Conservation (phyloP, 2,329 filamentous ascomycete genomes). For the Canariomyces notabilis region DNA sequence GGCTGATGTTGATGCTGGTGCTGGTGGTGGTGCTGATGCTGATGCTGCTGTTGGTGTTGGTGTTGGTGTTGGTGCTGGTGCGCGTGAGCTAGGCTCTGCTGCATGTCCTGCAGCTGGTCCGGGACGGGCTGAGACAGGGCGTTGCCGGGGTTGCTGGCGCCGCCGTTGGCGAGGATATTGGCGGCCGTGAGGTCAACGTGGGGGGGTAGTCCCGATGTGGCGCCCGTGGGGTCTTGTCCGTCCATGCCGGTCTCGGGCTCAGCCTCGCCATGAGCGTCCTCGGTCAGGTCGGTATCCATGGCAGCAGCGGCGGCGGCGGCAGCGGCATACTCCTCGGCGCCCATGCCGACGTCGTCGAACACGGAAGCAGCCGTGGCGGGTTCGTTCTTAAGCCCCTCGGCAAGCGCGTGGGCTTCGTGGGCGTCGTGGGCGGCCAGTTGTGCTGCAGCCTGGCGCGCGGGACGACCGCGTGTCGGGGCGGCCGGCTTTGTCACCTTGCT, state of each 20-base stretch:
- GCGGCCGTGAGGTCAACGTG: slow-evolving; percentile 30
- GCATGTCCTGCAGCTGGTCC: slow-evolving; percentile 25
- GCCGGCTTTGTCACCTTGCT: slow-evolving; percentile 42
- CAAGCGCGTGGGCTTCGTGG: slow-evolving; percentile 20
- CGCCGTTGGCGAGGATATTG: slow-evolving; percentile 30
- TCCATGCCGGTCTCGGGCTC: slow-evolving; percentile 26
- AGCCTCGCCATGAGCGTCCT: slow-evolving; percentile 22
- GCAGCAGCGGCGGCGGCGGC: slow-evolving; percentile 32
- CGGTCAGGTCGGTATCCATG: slow-evolving; percentile 24
- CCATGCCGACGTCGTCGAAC: slow-evolving; percentile 21
- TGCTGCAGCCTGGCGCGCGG: slow-evolving; percentile 22
- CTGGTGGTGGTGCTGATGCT: slow-evolving; percentile 20
- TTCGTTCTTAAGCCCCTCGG: slow-evolving; percentile 20
- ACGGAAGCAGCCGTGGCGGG: slow-evolving; percentile 24
- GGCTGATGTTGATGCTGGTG: slow-evolving; percentile 29
- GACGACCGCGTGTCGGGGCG: slow-evolving; percentile 26
- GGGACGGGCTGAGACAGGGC: slow-evolving; percentile 21
- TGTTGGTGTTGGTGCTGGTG: slow-evolving; percentile 28
- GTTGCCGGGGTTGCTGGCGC: slow-evolving; percentile 16
- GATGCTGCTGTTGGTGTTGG: slow-evolving; percentile 17
- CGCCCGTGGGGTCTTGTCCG: slow-evolving; percentile 18
- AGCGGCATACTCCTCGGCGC: slow-evolving; percentile 26
- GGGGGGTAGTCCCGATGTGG: slow-evolving; percentile 14
- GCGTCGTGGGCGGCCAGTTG: slow-evolving; percentile 16
- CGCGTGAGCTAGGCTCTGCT: slow-evolving; percentile 21